Conservation (phyloP, 345 rosid species). For the Carallia pectinifolia region DNA sequence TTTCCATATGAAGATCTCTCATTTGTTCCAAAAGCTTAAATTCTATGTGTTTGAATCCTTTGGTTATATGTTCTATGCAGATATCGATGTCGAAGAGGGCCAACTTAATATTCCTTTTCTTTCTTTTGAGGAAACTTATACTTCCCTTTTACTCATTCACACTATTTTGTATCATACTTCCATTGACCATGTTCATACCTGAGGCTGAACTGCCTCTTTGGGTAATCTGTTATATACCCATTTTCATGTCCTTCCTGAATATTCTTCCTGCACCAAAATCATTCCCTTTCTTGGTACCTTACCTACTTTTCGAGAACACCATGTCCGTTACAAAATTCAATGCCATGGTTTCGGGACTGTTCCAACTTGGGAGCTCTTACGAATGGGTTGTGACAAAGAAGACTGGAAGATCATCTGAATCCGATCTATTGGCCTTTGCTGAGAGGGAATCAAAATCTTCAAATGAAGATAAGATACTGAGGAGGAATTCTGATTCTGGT, state of each 20-base stretch:
- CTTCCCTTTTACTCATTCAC: conserved; percentile 95
- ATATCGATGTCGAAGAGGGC: conserved; percentile 67
- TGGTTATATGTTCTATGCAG: conserved; percentile 34
- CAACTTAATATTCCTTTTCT: conserved; percentile 80
- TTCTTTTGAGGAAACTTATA: conserved; percentile 78
- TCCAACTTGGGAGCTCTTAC: conserved; percentile 86
- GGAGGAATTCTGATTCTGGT: conserved; percentile 76
- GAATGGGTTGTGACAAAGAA: conserved; percentile 93
- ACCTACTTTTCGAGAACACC: conserved; percentile 86
- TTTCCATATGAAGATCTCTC: background rate
- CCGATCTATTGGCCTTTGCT: conserved; percentile 69
- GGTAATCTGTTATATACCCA: conserved; percentile 84
- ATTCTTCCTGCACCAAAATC: conserved; percentile 81
- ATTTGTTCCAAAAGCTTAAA: background rate
- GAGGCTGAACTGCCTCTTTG: conserved; percentile 86
- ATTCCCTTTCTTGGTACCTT: conserved; percentile 84
- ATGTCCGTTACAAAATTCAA: conserved; percentile 96
- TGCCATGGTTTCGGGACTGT: conserved; percentile 91
- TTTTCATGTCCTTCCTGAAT: conserved; percentile 76
- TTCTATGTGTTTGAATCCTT: background rate
- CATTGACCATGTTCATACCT: conserved; percentile 88
- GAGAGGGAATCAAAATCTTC: conserved; percentile 60
- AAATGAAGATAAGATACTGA: conserved; percentile 51
- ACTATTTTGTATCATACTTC: conserved; percentile 83
- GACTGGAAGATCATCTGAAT: conserved; percentile 82